These are phyloP conservation scores for Triticum dicoccoides DNA, from an alignment of 176 grass and related monocot genomes.

Conservation along the genomic window DNA sequence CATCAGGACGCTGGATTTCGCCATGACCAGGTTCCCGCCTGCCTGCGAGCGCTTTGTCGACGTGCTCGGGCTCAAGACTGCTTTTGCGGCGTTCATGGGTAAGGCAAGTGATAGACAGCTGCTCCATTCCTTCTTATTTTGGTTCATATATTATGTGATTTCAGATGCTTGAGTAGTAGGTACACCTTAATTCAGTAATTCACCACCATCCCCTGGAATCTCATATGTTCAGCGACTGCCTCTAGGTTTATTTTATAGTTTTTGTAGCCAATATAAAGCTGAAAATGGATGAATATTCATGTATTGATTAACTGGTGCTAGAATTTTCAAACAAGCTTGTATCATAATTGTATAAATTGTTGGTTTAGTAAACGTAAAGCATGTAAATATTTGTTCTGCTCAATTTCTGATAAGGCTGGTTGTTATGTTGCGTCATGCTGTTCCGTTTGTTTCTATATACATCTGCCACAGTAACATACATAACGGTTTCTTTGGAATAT, in stretches of 20 bases:
- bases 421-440: not conserved
- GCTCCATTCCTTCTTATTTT: constrained; percentile 5
- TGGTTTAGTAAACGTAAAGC: not conserved
- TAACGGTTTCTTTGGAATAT: not conserved
- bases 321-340: not conserved
- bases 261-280: not conserved
- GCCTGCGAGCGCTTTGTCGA: constrained; percentile 91
- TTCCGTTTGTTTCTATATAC: not conserved
- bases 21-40: constrained; percentile 91
- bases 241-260: not conserved
- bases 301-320: not conserved
- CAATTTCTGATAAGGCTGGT: not conserved
- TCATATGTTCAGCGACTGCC: not conserved
- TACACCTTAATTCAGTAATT: not conserved
- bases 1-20: constrained; percentile 78
- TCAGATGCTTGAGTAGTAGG: not conserved
- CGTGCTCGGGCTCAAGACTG: constrained; percentile 90
- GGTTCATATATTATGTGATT: not conserved
- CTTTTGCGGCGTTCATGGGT: constrained; percentile 94
- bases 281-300: not conserved
- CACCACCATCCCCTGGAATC: not conserved
- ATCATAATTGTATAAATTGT: not conserved
- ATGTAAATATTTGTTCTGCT: not conserved
- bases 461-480: not conserved
- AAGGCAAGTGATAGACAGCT: constrained; percentile 69